Evolutionary conservation across 768 basidiomycete species (phyloP), one percentile per base, ranked within the genome.

Genomic region (Collybiopsis luxurians): DNA sequence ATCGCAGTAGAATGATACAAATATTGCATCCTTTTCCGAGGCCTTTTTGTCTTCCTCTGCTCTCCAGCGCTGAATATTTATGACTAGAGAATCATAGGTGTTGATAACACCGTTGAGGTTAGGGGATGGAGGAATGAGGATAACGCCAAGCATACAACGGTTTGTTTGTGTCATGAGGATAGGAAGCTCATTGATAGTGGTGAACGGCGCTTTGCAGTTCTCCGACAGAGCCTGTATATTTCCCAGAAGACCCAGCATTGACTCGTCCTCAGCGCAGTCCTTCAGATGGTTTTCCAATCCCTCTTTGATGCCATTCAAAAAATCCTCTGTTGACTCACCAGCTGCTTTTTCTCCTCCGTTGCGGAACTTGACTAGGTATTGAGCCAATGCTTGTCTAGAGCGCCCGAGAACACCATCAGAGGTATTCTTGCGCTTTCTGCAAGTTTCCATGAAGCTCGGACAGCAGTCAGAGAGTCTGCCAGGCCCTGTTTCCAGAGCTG

Each of bases 121-220:
- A 17, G 57, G 57, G 3, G 57, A 58, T 31, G 57, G 57, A n/a
- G 57, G 57, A 31, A 58, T 46, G 24, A 58, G 51, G 30, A 58
- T 50, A 12, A 58, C 57, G 13, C 57, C 57, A 23, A 58, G 50
- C 44, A 45, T 46, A 12, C 57, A 49, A 13, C 43, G 30, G 36
- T 53, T 53, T 31, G 53, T 42, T 7, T 39, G 43, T 11, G 57
- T 53, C 31, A 58, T 58, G 15, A 17, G 36, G 31, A 17, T 28
- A n/a, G 49, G 57, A 24, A 58, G 39, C 19, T 39, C 46, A 10
- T 49, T 49, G 39, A 58, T 34, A 3, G 57, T 53, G 19, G 23
- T 50, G 1, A 58, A 26, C 4, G 51, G 57, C 11, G 43, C 57
- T n/a, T 51, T 44, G 26, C 53, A 50, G 27, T 15, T 31, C 24